A percentile compares a stretch with the other conserved stretches of the same genome.
These are phyloP conservation scores for Hevea brasiliensis DNA, from an alignment of 345 rosid genomes.

Conservation along the genomic window DNA sequence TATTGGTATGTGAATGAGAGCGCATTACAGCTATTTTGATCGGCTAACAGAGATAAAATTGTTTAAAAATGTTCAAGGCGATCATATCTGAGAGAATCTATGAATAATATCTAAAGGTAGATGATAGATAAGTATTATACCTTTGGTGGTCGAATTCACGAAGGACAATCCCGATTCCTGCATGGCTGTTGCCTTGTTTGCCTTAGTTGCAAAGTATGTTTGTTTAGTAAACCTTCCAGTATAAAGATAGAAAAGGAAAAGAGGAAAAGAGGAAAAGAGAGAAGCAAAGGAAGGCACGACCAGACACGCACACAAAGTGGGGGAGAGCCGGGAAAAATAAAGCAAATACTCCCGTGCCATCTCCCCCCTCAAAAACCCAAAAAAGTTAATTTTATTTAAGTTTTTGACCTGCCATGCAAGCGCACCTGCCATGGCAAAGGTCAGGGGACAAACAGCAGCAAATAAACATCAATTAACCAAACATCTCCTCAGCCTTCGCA, in stretches of 20 bases:
- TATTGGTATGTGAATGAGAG: background rate
- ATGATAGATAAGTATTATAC: background rate
- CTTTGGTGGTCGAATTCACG: background rate
- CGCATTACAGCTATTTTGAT: no score
- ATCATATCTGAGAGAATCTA: background rate
- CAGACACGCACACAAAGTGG: slow-evolving; percentile 15
- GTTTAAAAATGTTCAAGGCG: no score
- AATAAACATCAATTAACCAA: background rate
- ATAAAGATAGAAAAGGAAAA: no score
- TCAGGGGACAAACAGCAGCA: background rate
- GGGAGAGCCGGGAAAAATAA: slow-evolving; percentile 43
- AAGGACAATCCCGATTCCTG: background rate
- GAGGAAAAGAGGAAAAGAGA: background rate
- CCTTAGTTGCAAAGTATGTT: background rate
- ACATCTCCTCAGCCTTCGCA: background rate
- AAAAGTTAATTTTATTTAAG: slow-evolving; percentile 22
- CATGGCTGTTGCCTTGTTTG: background rate
- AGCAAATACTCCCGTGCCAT: slow-evolving; percentile 37
- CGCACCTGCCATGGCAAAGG: slow-evolving; percentile 46
- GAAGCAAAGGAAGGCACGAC: background rate
- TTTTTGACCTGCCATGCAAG: slow-evolving; percentile 43
- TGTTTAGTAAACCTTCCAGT: background rate
- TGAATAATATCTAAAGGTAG: no score
- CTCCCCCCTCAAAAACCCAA: slow-evolving; percentile 32
- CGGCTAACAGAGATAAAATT: background rate